Evolutionary conservation across 768 basidiomycete species (phyloP), one percentile per base, ranked within the genome.

Genomic region (Boletus barrowsii): DNA sequence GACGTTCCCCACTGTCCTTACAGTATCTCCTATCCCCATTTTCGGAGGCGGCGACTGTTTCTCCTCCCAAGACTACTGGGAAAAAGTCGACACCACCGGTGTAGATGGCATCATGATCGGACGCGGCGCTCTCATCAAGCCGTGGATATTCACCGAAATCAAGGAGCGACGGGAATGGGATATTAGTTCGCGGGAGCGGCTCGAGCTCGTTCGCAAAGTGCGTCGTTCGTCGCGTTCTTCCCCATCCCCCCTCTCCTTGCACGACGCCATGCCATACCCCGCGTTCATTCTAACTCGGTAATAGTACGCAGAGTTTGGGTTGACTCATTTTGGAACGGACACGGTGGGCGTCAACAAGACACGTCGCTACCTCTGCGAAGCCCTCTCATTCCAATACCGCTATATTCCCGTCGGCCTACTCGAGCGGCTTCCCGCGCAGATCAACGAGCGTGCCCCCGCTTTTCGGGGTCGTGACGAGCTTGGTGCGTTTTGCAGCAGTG

Each of bases 1-100:
- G 20, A 49, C 43, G 18, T 35, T 47, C 10, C 29, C 49, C n/a
- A 47, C 10, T 22, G 9, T 10, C 30, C 44, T 39, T 20, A 8
- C 58, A 90, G 89, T 95, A 14, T 78, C 86, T 0, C 81, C 88
- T 0, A 78, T 98, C n/a, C 95, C 95, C 0, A 94, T 99, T 42
- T 96, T 98, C 59, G 97, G 97, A 9, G 93, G 93, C 26, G 97
- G 97, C 0, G 97, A 99, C 67, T 90, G 88, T 59, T 99, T 90
- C 75, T 95, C 93, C 3, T 83, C 90, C 6, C 76, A 88, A 54
- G 87, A 83, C 54, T 95, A 95, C 69, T 90, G 88, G 83, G 72
- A 81, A 15, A 82, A 82, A 42, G 79, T 94, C 30, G 84, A 92
- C 42, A 68, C 75, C n/a, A 84, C 81, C 26, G 92, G 92, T 5